A percentile compares a stretch with the other conserved stretches of the same genome.
Conservation (phyloP, 1,284 basidiomycete genomes). For the Fereydounia khargensis region DNA sequence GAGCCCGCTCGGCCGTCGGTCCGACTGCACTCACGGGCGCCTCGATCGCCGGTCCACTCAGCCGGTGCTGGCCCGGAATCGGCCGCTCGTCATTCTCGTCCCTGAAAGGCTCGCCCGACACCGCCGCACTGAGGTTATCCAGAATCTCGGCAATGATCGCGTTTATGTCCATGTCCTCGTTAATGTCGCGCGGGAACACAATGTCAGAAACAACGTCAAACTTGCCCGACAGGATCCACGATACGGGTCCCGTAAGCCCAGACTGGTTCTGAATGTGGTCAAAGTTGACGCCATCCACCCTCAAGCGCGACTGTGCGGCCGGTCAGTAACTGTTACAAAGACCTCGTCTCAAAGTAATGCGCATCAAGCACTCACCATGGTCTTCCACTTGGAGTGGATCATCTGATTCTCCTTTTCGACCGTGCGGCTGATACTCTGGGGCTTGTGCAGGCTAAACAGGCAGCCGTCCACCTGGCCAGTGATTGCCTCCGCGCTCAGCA, state of each 20-base stretch:
- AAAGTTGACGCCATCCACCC: constrained; percentile 93
- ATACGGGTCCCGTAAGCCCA: constrained; percentile 74
- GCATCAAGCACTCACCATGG: constrained; percentile 89
- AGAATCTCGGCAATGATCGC: constrained; percentile 87
- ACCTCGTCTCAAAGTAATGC: no score
- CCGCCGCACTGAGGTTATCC: constrained; percentile 68
- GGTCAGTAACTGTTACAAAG: no score
- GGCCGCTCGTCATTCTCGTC: constrained; percentile 59
- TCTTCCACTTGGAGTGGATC: constrained; percentile 68
- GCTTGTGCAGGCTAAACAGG: constrained; percentile 91
- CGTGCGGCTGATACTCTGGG: constrained; percentile 89
- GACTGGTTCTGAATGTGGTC: constrained; percentile 88
- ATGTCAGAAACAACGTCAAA: constrained; percentile 94
- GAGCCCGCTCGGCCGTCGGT: constrained; percentile 40
- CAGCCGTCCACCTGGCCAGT: constrained; percentile 98
- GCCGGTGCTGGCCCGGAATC: constrained; percentile 82
- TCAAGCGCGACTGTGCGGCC: constrained; percentile 70
- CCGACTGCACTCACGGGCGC: constrained; percentile 64
- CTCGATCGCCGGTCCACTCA: constrained; percentile 80
- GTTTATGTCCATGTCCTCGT: constrained; percentile 70
- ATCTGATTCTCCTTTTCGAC: constrained; percentile 65
- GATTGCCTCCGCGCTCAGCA: constrained; percentile 77
- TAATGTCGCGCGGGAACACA: constrained; percentile 83
- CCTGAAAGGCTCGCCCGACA: constrained; percentile 26
- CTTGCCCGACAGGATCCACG: constrained; percentile 95